Evolutionary conservation across 2,329 filamentous ascomycete genomes (phyloP), one percentile per base, ranked within the genome.

Genomic region (Rhynchosporium secalis): DNA sequence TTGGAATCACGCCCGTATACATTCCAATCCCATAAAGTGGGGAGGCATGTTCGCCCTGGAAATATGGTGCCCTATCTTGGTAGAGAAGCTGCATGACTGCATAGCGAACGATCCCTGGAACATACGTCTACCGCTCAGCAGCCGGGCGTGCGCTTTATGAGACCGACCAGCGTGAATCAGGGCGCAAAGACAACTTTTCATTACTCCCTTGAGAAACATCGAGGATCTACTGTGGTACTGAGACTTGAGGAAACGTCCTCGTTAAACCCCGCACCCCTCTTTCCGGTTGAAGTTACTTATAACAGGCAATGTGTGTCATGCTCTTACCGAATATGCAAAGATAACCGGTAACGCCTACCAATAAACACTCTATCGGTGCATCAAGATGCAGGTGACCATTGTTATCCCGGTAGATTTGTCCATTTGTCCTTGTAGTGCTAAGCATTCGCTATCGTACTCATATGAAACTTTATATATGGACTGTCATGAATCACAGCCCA

Each of bases 311-410:
- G 28, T 29, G 43, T 41, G 60, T 40, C 51, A 20, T 54, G 15
- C 51, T 31, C 51, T 7, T 56, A 38, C 54, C 54, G 28, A 56
- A 46, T 12, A 15, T 43, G 13, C 29, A 31, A 31, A n/a, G 31
- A 20, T 28, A 46, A 45, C 20, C 5, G 7, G 12, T 31, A 49
- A 28, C 26, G 28, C 20, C 13, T 5, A 29, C 62, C 58, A 61
- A 64, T 60, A 48, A 58, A 58, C 62, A 51, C 28, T 43, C 36
- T 29, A 26, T 59, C 62, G 62, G 62, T 31, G 38, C 58, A 40
- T 13, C 45, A 38, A 29, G 38, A 7, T 47, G 46, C 62, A 64
- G 55, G 29, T 64, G 62, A 61, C 56, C 58, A 38, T 10, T 12
- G 15, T 36, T 8, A 5, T 40, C 36, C 48, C 46, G 20, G 36